Evolutionary conservation across 2,329 filamentous ascomycete species (phyloP), one percentile per base, ranked within the genome.

Genomic region (Fusarium subtropicale): DNA sequence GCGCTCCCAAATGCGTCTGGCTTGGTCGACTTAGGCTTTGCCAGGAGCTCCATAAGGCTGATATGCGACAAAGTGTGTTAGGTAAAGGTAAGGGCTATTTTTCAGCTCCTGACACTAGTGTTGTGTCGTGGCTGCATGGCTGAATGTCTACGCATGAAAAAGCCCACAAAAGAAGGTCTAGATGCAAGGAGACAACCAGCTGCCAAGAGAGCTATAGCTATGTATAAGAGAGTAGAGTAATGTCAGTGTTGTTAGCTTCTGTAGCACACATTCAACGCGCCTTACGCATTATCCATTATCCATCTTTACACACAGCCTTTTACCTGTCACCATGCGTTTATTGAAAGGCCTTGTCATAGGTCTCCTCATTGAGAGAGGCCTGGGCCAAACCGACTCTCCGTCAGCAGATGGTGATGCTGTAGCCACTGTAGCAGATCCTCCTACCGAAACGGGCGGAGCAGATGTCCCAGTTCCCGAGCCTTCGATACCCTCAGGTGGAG

Each of bases 21-120:
- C 13, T 31, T 34, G 22, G 16, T 34, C n/a, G 10, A 5, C 20
- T 22, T 52, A 28, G 13, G 39, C 8, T 44, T 38, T 26, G 13
- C 22, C 39, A 54, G 16, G 24, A 31, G 45, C 45, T 24, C 56
- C 56, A 55, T 55, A 55, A 55, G 59, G 59, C 59, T 62, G 46
- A 55, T 33, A n/a, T 30, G 31, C n/a, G 7, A 18, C 42, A 26
- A 48, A 64, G 7, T 31, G 44, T 26, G 39, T 64, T 42, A 36
- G 50, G 8, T 3, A 15, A 9, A 5, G 38, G 42, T 42, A 47
- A 30, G 54, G 22, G 18, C 12, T 16, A 22, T 5, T 45, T 62
- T 62, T 62, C 59, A 62, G 59, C 59, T 62, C 15, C 8, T 10
- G n/a, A 2, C 36, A 38, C 39, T 62, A 61, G 59, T 41, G 46